phyloP scores from a whole-genome alignment of 2,329 filamentous ascomycete genomes.

The Clarireedia hainanense region DNA sequence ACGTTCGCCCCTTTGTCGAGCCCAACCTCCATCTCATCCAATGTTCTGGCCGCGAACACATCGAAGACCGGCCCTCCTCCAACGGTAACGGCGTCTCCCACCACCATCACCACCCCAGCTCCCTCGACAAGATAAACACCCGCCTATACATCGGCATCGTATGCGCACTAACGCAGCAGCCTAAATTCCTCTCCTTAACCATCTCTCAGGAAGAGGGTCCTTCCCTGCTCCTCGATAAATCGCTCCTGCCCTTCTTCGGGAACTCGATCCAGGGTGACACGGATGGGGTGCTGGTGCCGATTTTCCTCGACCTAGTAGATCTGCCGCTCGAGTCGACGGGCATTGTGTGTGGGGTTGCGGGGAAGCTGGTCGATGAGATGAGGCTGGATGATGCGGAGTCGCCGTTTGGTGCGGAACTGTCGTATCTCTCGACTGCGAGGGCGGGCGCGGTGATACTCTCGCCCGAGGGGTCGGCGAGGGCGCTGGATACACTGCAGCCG shows the following conservation, averaged over 20 bases:
- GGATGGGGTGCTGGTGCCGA: slow-evolving; percentile 67
- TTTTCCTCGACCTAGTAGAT: slow-evolving; percentile 76
- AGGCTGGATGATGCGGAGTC: slow-evolving; percentile 21
- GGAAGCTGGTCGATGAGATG: slow-evolving; percentile 69
- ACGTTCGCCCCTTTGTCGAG: slow-evolving; percentile 66
- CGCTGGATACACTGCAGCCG: slow-evolving; percentile 60
- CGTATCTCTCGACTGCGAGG: slow-evolving; percentile 80
- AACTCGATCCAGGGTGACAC: slow-evolving; percentile 71
- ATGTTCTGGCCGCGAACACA: slow-evolving; percentile 57
- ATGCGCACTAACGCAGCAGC: slow-evolving; percentile 52
- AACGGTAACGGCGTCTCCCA: slow-evolving; percentile 28
- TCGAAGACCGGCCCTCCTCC: slow-evolving; percentile 28
- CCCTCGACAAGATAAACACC: slow-evolving; percentile 54
- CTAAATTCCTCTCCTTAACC: slow-evolving; percentile 65
- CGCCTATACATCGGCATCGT: slow-evolving; percentile 56
- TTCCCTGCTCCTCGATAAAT: slow-evolving; percentile 64
- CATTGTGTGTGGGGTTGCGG: slow-evolving; percentile 90
- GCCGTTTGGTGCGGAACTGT: slow-evolving; percentile 57
- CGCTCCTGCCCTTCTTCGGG: slow-evolving; percentile 56
- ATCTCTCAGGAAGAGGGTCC: slow-evolving; percentile 67
- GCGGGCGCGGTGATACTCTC: slow-evolving; percentile 85
- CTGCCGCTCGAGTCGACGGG: slow-evolving; percentile 84
- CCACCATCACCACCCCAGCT: slow-evolving; percentile 24
- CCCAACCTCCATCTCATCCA: slow-evolving; percentile 65
- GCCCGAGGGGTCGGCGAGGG: slow-evolving; percentile 63